Base-by-base conservation (phyloP, 805 yeast genomes). In the Kodamaea kaohsiungensis region DNA sequence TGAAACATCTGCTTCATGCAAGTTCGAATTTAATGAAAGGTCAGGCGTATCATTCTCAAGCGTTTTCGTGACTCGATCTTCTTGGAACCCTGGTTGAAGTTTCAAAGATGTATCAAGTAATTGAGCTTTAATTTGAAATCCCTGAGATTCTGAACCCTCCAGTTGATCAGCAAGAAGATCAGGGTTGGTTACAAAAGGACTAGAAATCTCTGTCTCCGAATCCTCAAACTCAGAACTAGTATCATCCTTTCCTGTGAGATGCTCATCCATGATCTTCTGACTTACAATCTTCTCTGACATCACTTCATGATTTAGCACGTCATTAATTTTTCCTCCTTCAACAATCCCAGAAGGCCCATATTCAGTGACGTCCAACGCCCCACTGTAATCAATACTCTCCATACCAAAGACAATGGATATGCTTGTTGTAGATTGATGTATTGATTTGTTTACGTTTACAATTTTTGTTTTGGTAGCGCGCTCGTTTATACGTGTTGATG, bases 171-270 rank as follows among this genome's bases (percentile, higher is more conserved):
- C 45, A 16, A 16, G 19, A 16, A 16, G 19, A 16, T 40, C 43
- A 7, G 59, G 60, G 16, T 57, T 49, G 19, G 58, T 51, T 10
- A 57, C 53, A 46, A 57, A 54, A 7, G 58, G 55, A 38, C 60
- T 57, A 40, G 54, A 53, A 4, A 30, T 18, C 16, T 47, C 54
- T 3, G 49, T 18, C 8, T 47, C 49, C 8, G 42, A 39, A n/a
- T 48, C 51, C 15, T 48, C 51, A 38, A 47, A 18, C 27, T 47
- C 49, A 25, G 48, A 46, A 30, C 48, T 46, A 38, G 38, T 25
- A 19, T 46, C 22, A 3, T 30, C 48, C 33, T 25, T 15, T 3
- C 39, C 18, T 8, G 39, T 46, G 8, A 33, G 25, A 27, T 46
- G 35, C 39, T 46, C 48, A 15, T 15, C 45, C 45, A 40, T 40